Evolutionary conservation across 768 basidiomycete genomes (phyloP).

Genomic region (Leccinellum rugosiceps): DNA sequence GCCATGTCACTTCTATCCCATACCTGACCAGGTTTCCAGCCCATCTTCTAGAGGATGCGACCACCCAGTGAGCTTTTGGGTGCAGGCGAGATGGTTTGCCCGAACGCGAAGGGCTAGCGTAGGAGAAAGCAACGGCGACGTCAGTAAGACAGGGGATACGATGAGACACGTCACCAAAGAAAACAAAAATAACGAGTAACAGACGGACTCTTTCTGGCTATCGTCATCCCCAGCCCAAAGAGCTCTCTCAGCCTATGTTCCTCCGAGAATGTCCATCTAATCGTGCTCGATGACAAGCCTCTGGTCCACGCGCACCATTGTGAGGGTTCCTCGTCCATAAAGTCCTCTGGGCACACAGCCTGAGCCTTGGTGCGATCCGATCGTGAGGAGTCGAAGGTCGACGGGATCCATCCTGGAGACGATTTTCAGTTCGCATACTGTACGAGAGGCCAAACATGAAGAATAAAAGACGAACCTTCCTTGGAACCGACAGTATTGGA

Average conservation of each 20-base stretch:
- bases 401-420: constrained; percentile 84
- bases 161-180: background rate
- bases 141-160: constrained; percentile 8
- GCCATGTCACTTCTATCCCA: constrained; percentile 80
- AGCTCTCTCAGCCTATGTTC: constrained; percentile 46
- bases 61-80: constrained; percentile 81
- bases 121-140: background rate
- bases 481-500: constrained; percentile 95
- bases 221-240: constrained; percentile 36
- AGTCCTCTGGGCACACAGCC: constrained; percentile 73
- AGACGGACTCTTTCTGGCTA: constrained; percentile 36
- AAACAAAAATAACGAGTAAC: background rate
- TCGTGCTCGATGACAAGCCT: constrained; percentile 78
- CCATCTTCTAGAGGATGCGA: constrained; percentile 89
- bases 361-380: constrained; percentile 62
- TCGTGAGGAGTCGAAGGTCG: constrained; percentile 89
- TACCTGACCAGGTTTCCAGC: constrained; percentile 89
- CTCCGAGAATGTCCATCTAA: constrained; percentile 66
- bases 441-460: background rate
- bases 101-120: constrained; percentile 58
- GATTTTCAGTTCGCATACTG: background rate
- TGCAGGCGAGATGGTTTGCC: constrained; percentile 65
- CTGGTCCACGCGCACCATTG: constrained; percentile 71
- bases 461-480: constrained; percentile 60
- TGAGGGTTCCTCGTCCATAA: constrained; percentile 99